Percentiles rank a stretch among this genome's conserved stretches.
phyloP scores from a whole-genome alignment of 83 land plant species.

The Picea abies region DNA sequence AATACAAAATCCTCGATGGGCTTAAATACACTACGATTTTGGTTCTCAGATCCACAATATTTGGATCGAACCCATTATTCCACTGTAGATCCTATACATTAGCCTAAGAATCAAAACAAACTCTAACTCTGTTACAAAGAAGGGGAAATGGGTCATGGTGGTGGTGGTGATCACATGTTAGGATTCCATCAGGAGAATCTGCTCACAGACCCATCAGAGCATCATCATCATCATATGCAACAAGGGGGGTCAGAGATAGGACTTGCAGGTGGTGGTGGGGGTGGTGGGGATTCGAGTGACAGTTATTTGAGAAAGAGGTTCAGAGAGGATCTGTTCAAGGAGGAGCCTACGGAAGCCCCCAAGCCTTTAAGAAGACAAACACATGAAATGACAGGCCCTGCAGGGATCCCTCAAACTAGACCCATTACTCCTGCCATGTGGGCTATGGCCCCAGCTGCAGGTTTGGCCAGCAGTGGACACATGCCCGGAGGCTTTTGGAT shows the following conservation, averaged over 20 bases:
- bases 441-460: constrained; percentile 47
- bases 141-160: background rate
- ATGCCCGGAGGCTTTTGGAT: constrained; percentile 65
- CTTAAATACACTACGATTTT: too few species aligned
- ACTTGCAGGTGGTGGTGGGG: constrained; percentile 16
- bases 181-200: constrained; percentile 38
- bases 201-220: constrained; percentile 18
- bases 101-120: too few species aligned
- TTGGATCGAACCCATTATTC: too few species aligned
- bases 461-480: constrained; percentile 24
- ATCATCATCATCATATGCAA: constrained; percentile 26
- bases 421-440: constrained; percentile 36
- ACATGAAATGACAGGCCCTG: constrained; percentile 8
- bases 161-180: constrained; percentile 21
- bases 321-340: constrained; percentile 58
- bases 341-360: constrained; percentile 22
- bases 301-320: constrained; percentile 51
- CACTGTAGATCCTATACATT: too few species aligned
- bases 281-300: constrained; percentile 25
- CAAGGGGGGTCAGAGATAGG: constrained; percentile 20
- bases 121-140: too few species aligned
- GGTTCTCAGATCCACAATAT: too few species aligned
- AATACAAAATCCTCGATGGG: too few species aligned
- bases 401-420: background rate
- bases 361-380: constrained; percentile 11